These are phyloP conservation scores for Periconia macrospinosa DNA, from an alignment of 2,329 filamentous ascomycete genomes.

Conservation along the genomic window DNA sequence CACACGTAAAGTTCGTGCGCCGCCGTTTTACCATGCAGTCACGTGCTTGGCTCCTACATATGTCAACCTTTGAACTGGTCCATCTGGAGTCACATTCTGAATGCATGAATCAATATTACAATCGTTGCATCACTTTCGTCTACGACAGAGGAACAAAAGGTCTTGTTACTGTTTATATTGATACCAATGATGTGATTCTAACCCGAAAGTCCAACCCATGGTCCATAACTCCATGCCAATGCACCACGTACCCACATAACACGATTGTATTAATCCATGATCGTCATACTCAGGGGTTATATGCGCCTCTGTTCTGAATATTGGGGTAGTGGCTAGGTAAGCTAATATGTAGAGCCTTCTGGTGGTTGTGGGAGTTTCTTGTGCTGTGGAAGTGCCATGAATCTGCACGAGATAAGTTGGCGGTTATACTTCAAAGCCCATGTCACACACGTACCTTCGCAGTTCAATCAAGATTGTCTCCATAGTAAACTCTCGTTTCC, in stretches of 20 bases:
- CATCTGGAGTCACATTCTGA: background rate
- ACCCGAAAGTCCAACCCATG: background rate
- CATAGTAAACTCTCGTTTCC: conserved; percentile 94
- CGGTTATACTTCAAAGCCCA: conserved; percentile 6
- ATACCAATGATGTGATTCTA: background rate
- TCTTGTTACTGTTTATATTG: background rate
- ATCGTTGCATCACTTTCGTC: background rate
- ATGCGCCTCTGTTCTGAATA: conserved; percentile 1
- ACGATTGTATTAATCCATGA: background rate
- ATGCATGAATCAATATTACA: background rate
- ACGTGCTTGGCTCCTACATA: conserved; percentile 15
- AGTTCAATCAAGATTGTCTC: conserved; percentile 89
- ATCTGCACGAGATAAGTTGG: conserved; percentile 56
- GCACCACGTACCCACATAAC: conserved; percentile 20
- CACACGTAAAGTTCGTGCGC: too few species aligned
- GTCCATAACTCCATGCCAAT: conserved; percentile 28
- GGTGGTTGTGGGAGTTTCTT: conserved; percentile 95
- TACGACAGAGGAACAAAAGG: background rate
- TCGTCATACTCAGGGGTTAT: conserved; percentile 1
- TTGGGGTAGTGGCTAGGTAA: background rate
- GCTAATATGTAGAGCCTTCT: conserved; percentile 71
- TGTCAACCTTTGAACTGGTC: too few species aligned
- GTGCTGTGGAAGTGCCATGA: conserved; percentile 87
- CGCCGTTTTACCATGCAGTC: conserved; percentile 8
- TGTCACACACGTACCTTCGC: conserved; percentile 60